Evolutionary conservation across 148 eudicot genomes (phyloP), one percentile per base, ranked within the genome.

Genomic region (Rhododendron molle): DNA sequence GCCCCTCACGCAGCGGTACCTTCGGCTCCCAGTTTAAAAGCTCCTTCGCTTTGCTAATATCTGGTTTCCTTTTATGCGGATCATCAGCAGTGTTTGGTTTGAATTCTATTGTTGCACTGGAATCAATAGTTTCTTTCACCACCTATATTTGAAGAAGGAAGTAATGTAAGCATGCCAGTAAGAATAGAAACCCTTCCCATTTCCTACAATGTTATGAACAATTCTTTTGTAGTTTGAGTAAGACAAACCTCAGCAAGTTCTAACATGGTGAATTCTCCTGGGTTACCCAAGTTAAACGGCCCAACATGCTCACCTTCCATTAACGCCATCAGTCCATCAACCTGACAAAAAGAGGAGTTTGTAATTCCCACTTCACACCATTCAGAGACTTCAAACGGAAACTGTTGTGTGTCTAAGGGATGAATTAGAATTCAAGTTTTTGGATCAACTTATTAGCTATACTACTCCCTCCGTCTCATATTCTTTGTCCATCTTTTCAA

Each of bases 281-380:
- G 98, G 83, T 95, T 95, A 69, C 98, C 98, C 89, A 95, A 89
- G 86, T 95, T 95, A 79, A 95, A 95, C 26, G 98, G 98, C 76
- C 97, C 98, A 46, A 93, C 85, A 79, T 95, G 98, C 90, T 95
- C 98, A 34, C 98, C 89, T 90, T 95, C 98, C 98, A 95, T 95
- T 78, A 95, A 81, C n/a, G 97, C 93, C 92, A 93, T 85, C 82
- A 95, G 86, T 89, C 98, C 98, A 77, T 94, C 91, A 81, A 95
- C 98, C 98, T 95, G 89, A 58, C 28, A 85, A 62, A 15, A 60
- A 62, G 81, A 80, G 10, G 86, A 80, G 56, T 76, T 84, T 1
- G 54, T 50, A 10, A 76, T 36, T 44, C 30, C 5, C 20, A 15
- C 76, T 44, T 23, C 15, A 28, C 14, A 76, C 74, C 78, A 83